These are phyloP conservation scores for Colletotrichum viniferum DNA, from an alignment of 2,329 filamentous ascomycete species.

Conservation along the genomic window DNA sequence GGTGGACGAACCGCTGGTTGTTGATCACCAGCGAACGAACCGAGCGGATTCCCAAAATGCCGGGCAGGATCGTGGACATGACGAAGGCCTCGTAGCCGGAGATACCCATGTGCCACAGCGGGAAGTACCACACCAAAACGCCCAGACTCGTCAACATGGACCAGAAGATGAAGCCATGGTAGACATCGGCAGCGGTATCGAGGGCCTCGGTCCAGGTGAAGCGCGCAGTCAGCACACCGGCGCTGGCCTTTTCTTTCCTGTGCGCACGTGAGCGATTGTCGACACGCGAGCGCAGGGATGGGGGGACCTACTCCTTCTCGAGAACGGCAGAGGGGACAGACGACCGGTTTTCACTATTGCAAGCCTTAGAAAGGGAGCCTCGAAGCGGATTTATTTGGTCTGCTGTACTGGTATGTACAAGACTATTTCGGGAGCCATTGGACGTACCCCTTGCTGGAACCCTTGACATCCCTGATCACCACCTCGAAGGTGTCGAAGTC, in stretches of 20 bases:
- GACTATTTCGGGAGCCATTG: constrained; percentile 88
- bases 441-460: constrained; percentile 97
- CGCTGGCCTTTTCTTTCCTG: constrained; percentile 78
- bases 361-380: constrained; percentile 43
- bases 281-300: not conserved
- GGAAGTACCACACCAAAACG: constrained; percentile 95
- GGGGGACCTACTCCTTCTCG: constrained; percentile 74
- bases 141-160: constrained; percentile 89
- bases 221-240: constrained; percentile 69
- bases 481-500: constrained; percentile 92
- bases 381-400: constrained; percentile 34
- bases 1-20: constrained; percentile 73
- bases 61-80: constrained; percentile 81
- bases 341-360: constrained; percentile 51
- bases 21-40: constrained; percentile 71
- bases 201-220: constrained; percentile 79
- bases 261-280: not conserved
- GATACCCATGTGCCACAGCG: constrained; percentile 98
- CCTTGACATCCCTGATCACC: constrained; percentile 86
- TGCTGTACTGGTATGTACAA: constrained; percentile 36
- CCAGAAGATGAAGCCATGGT: constrained; percentile 97
- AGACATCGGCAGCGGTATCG: constrained; percentile 86
- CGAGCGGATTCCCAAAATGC: constrained; percentile 74
- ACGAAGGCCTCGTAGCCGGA: constrained; percentile 93
- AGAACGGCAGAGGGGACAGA: constrained; percentile 53